phyloP scores from a whole-genome alignment of 306 rosid genomes.

The Malus sieversii region DNA sequence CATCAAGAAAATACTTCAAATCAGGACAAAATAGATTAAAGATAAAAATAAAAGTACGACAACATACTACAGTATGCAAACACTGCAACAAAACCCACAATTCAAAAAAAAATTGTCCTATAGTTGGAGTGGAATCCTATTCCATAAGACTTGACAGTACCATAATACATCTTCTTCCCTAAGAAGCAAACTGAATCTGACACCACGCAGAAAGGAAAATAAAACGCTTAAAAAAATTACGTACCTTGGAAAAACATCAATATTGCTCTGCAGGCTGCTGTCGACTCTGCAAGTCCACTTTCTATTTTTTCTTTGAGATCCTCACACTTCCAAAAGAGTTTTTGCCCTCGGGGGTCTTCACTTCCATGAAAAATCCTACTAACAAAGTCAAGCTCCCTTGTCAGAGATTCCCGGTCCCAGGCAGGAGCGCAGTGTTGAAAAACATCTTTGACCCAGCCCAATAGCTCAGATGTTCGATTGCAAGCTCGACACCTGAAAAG shows the following conservation, averaged over 20 bases:
- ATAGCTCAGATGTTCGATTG: conserved; percentile 85
- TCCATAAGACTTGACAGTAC: background rate
- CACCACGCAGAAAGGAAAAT: background rate
- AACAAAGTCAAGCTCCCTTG: conserved; percentile 88
- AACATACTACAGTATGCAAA: background rate
- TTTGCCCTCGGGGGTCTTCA: conserved; percentile 83
- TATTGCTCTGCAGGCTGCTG: conserved; percentile 68
- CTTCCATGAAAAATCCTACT: conserved; percentile 87
- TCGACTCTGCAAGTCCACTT: conserved; percentile 52
- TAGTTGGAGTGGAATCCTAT: background rate
- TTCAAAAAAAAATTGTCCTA: background rate
- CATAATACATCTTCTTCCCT: background rate
- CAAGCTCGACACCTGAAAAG: conserved; percentile 94
- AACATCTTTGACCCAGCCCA: conserved; percentile 98
- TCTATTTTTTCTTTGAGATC: conserved; percentile 77
- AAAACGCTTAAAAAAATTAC: background rate
- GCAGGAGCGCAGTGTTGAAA: conserved; percentile 92
- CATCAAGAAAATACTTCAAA: conserved; percentile 21
- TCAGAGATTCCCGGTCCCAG: conserved; percentile 83
- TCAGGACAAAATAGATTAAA: background rate
- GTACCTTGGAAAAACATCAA: conserved; percentile 85
- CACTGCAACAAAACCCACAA: background rate
- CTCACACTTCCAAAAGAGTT: conserved; percentile 70
- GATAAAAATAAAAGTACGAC: background rate
- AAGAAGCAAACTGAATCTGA: background rate